phyloP scores from a whole-genome alignment of 2,329 filamentous ascomycete species.

The Paecilomyces dactylethromorphus region DNA sequence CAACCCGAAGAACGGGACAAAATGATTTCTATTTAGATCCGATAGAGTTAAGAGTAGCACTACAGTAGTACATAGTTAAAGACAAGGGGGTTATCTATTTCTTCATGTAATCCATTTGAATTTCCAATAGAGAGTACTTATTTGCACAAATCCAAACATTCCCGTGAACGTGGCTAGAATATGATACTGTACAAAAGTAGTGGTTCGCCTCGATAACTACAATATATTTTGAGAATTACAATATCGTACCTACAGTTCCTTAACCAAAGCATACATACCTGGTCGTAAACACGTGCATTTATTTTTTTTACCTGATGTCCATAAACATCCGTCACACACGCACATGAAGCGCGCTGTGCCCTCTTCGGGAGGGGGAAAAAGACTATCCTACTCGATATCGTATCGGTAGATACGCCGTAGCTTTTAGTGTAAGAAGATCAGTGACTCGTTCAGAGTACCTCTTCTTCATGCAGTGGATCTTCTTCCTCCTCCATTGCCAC shows the following conservation, averaged over 20 bases:
- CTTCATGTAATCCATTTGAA: not conserved
- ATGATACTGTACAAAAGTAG: not conserved
- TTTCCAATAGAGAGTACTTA: not conserved
- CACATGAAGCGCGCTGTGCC: not conserved
- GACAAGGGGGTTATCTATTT: not conserved
- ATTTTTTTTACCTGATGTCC: not conserved
- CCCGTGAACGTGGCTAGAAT: not conserved
- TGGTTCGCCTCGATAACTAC: not conserved
- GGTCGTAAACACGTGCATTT: not conserved
- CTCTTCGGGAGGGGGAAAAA: not conserved
- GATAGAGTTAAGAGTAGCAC: not conserved
- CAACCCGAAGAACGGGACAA: constrained; percentile 26
- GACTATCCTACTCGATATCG: not conserved
- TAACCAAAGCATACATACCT: not conserved
- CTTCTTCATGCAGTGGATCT: constrained; percentile 26
- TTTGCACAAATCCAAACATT: not conserved
- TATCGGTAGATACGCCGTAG: not conserved
- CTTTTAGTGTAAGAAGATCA: not conserved
- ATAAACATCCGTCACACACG: not conserved
- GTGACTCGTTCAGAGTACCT: constrained; percentile 3
- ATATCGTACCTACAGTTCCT: not conserved
- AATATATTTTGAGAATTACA: not conserved
- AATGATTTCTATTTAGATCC: not conserved
- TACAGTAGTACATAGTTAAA: not conserved
- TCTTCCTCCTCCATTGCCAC: constrained; percentile 26